Evolutionary conservation across 208 protist species (phyloP).

Genomic region (Trypanosoma lewisi): DNA sequence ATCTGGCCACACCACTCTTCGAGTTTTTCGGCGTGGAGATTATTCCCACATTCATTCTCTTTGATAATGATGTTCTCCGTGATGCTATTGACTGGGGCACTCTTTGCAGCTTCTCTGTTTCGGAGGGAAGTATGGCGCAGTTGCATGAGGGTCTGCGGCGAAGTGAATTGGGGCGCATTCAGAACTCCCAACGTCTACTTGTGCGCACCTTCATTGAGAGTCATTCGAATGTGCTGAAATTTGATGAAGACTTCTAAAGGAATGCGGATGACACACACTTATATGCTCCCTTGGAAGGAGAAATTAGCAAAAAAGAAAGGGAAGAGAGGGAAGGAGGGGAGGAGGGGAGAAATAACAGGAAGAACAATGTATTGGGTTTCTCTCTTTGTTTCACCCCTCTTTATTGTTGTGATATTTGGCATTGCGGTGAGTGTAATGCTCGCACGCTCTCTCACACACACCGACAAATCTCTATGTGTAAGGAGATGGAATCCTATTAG

Average conservation of each 20-base stretch:
- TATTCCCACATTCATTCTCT: slow-evolving; percentile 75
- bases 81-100: slow-evolving; percentile 9
- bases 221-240: slow-evolving; percentile 48
- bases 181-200: slow-evolving; percentile 61
- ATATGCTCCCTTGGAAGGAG: neutral
- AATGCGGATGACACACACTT: neutral
- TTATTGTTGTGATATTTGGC: no score
- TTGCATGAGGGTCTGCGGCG: slow-evolving; percentile 34
- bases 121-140: neutral
- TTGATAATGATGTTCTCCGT: slow-evolving; percentile 63
- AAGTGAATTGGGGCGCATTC: slow-evolving; percentile 58
- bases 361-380: no score
- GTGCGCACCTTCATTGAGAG: slow-evolving; percentile 73
- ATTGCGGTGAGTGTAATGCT: no score
- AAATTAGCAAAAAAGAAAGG: slow-evolving; percentile 1
- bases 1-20: slow-evolving; percentile 69
- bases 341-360: no score
- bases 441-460: no score
- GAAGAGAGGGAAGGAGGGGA: neutral
- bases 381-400: no score
- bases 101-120: neutral
- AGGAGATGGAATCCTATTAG: no score
- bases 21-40: slow-evolving; percentile 71
- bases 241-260: slow-evolving; percentile 76
- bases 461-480: no score